Conservation (phyloP, 805 yeast genomes). For the Lipomyces mesembrius region DNA sequence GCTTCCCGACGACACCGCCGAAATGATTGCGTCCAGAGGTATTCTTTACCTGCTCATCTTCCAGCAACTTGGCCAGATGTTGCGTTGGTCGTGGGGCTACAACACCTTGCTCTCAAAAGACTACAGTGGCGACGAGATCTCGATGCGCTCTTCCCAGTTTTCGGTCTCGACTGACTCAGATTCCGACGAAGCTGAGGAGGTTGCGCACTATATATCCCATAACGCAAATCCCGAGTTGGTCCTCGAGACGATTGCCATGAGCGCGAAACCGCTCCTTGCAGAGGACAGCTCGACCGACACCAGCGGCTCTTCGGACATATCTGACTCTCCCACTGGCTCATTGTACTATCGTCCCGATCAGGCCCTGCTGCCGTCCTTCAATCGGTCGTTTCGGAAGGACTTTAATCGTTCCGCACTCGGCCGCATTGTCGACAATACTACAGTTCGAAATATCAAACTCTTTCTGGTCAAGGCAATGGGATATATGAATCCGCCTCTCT, state of each 20-base stretch:
- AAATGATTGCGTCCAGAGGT: conserved; percentile 65
- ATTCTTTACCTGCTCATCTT: conserved; percentile 63
- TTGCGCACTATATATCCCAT: conserved; percentile 17
- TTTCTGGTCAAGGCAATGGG: conserved; percentile 38
- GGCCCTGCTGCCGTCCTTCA: not conserved
- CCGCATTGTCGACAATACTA: conserved; percentile 1
- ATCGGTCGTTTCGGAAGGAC: not conserved
- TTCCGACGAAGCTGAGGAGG: conserved; percentile 10
- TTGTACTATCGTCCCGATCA: not conserved
- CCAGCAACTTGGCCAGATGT: conserved; percentile 69
- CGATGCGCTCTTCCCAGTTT: conserved; percentile 8
- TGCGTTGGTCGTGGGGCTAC: conserved; percentile 77
- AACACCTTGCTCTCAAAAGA: conserved; percentile 55
- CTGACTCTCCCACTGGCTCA: not conserved
- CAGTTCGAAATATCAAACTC: not conserved
- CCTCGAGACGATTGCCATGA: conserved; percentile 28
- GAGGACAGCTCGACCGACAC: conserved; percentile 22
- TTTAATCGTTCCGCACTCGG: too few species aligned
- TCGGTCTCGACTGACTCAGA: conserved; percentile 4
- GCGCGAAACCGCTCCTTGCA: conserved; percentile 24
- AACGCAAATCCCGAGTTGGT: conserved; percentile 19
- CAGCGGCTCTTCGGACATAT: not conserved
- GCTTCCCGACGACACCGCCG: conserved; percentile 60
- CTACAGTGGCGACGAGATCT: not conserved
- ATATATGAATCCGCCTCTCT: conserved; percentile 69